Conservation (phyloP, 495 filamentous ascomycete genomes). For the Podospora bellae-mahoneyi region DNA sequence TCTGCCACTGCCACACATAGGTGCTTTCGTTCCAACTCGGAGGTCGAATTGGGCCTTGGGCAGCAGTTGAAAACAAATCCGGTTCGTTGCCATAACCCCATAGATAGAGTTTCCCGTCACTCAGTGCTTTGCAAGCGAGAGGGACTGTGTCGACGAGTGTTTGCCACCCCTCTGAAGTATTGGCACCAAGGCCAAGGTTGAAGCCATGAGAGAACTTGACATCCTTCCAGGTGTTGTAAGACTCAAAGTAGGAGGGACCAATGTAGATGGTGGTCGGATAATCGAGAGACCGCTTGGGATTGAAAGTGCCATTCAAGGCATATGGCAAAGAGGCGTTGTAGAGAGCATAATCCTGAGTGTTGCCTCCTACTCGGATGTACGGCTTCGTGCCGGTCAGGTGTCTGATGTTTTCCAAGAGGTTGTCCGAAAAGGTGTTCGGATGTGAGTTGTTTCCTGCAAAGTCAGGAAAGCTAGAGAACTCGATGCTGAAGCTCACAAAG, state of each 20-base stretch:
- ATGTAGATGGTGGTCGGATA: conserved; percentile 61
- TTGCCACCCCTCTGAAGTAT: conserved; percentile 50
- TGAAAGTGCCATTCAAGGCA: conserved; percentile 53
- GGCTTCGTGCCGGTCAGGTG: conserved; percentile 50
- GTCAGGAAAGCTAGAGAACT: conserved; percentile 60
- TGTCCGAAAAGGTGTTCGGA: conserved; percentile 58
- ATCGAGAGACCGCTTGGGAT: conserved; percentile 50
- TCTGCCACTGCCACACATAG: conserved; percentile 61
- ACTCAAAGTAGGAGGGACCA: conserved; percentile 63
- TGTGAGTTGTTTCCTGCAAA: conserved; percentile 53
- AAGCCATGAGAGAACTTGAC: conserved; percentile 62
- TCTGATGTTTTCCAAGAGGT: conserved; percentile 52
- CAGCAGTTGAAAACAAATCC: conserved; percentile 56
- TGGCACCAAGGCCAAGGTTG: conserved; percentile 57
- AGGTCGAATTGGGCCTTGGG: conserved; percentile 53
- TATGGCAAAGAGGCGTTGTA: conserved; percentile 54
- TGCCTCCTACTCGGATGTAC: conserved; percentile 58
- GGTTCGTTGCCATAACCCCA: conserved; percentile 71
- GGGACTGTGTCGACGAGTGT: conserved; percentile 54
- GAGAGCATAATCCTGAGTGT: conserved; percentile 61
- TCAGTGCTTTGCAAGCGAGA: conserved; percentile 58
- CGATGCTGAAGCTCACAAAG: conserved; percentile 60
- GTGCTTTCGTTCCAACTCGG: conserved; percentile 53
- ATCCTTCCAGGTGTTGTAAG: conserved; percentile 56
- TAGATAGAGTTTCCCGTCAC: conserved; percentile 46